Percentiles rank a stretch among this genome's conserved stretches.
Conservation (phyloP, 495 filamentous ascomycete genomes). For the Talaromyces liani region DNA sequence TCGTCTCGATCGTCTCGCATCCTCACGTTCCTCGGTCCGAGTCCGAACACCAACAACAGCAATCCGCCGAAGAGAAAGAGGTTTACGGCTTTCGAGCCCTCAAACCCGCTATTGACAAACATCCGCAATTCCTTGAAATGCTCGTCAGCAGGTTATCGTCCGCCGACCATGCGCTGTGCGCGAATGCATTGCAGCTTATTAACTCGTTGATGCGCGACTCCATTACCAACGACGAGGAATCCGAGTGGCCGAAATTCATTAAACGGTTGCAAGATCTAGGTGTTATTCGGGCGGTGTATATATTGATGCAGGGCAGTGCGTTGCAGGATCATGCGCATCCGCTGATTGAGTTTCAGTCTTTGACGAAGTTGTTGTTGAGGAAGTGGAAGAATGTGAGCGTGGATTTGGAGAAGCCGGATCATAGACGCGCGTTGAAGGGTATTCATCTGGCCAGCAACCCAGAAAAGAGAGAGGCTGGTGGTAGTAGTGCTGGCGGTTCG, state of each 20-base stretch:
- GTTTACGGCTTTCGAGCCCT: conserved; percentile 80
- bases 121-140: conserved; percentile 92
- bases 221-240: conserved; percentile 66
- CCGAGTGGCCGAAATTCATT: conserved; percentile 93
- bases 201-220: conserved; percentile 94
- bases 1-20: conserved; percentile 86
- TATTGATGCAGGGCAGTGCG: conserved; percentile 86
- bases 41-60: conserved; percentile 34
- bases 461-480: conserved; percentile 35
- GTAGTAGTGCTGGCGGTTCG: conserved; percentile 5
- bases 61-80: conserved; percentile 20
- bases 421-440: conserved; percentile 77
- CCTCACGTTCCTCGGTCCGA: conserved; percentile 42
- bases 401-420: conserved; percentile 80
- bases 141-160: conserved; percentile 82
- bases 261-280: conserved; percentile 88
- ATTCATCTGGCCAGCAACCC: conserved; percentile 78
- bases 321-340: conserved; percentile 92
- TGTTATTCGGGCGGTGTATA: conserved; percentile 84
- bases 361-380: conserved; percentile 82
- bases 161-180: conserved; percentile 93
- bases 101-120: conserved; percentile 82
- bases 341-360: conserved; percentile 82
- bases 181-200: conserved; percentile 89
- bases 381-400: conserved; percentile 87